Percentiles rank a stretch among this genome's conserved stretches.
phyloP scores from a whole-genome alignment of 106 monocot species.

The Vanilla planifolia region DNA sequence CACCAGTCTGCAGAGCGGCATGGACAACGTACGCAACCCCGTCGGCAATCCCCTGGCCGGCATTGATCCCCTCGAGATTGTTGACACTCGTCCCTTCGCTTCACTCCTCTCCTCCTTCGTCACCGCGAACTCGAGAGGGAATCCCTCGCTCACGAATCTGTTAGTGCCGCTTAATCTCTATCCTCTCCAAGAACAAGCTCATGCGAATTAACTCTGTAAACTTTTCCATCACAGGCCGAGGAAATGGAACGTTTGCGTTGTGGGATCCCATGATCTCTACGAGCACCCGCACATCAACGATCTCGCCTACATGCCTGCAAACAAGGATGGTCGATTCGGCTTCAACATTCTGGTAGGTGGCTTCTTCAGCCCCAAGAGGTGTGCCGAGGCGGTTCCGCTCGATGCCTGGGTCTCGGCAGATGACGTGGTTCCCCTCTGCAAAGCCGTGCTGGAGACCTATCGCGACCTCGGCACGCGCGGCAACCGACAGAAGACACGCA shows the following conservation, averaged over 20 bases:
- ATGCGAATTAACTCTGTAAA: background rate
- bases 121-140: conserved; percentile 61
- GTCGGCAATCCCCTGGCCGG: conserved; percentile 94
- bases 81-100: conserved; percentile 78
- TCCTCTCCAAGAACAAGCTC: background rate
- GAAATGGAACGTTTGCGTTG: conserved; percentile 95
- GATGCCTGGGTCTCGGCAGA: conserved; percentile 81
- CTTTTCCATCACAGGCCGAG: conserved; percentile 46
- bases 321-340: conserved; percentile 66
- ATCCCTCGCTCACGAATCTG: conserved; percentile 73
- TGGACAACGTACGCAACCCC: conserved; percentile 97
- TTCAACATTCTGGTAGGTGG: conserved; percentile 94
- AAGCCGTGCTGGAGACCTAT: conserved; percentile 73
- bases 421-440: conserved; percentile 62
- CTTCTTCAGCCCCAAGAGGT: conserved; percentile 94
- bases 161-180: conserved; percentile 9
- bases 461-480: conserved; percentile 86
- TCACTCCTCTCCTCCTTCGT: conserved; percentile 60
- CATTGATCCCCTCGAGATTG: conserved; percentile 82
- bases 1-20: conserved; percentile 89
- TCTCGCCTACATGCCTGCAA: conserved; percentile 91
- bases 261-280: conserved; percentile 88
- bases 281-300: conserved; percentile 99
- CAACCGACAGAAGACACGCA: conserved; percentile 87
- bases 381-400: conserved; percentile 81